A percentile compares a stretch with the other conserved stretches of the same genome.
Conservation (phyloP, 2,329 filamentous ascomycete species). For the Phaeoacremonium minimum region DNA sequence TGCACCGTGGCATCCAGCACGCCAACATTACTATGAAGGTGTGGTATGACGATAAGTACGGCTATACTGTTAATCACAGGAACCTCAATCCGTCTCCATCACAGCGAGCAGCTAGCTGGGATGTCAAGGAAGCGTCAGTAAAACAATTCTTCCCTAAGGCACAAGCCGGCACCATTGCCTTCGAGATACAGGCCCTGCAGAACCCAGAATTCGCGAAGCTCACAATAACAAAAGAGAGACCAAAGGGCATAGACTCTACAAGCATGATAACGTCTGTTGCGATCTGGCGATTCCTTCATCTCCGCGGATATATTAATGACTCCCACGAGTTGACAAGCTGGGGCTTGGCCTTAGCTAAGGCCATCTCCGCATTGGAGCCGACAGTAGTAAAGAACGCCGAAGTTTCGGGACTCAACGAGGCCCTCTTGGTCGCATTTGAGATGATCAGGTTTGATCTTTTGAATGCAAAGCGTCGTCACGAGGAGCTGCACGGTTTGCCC, state of each 20-base stretch:
- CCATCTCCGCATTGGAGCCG: conserved; percentile 59
- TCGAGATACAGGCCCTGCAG: conserved; percentile 63
- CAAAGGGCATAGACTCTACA: conserved; percentile 55
- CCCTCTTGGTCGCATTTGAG: conserved; percentile 79
- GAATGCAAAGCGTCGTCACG: conserved; percentile 59
- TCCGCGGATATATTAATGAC: conserved; percentile 79
- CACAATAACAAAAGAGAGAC: conserved; percentile 57
- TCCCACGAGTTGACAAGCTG: conserved; percentile 76
- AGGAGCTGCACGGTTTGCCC: conserved; percentile 51
- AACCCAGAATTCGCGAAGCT: conserved; percentile 66
- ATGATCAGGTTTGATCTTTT: conserved; percentile 76
- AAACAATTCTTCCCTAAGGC: conserved; percentile 41
- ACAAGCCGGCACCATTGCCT: conserved; percentile 43
- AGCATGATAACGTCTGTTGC: conserved; percentile 70
- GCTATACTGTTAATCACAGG: conserved; percentile 63
- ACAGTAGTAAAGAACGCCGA: conserved; percentile 39
- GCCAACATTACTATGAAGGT: conserved; percentile 73
- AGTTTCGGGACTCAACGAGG: conserved; percentile 61
- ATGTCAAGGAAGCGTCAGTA: conserved; percentile 58
- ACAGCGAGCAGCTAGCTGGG: conserved; percentile 59
- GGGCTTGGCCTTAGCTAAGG: conserved; percentile 74
- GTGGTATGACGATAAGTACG: conserved; percentile 76
- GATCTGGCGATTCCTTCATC: conserved; percentile 84
- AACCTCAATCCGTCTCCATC: conserved; percentile 41
- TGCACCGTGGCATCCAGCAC: conserved; percentile 79